phyloP scores from a whole-genome alignment of 2,329 filamentous ascomycete genomes.

The Apiospora koreana region DNA sequence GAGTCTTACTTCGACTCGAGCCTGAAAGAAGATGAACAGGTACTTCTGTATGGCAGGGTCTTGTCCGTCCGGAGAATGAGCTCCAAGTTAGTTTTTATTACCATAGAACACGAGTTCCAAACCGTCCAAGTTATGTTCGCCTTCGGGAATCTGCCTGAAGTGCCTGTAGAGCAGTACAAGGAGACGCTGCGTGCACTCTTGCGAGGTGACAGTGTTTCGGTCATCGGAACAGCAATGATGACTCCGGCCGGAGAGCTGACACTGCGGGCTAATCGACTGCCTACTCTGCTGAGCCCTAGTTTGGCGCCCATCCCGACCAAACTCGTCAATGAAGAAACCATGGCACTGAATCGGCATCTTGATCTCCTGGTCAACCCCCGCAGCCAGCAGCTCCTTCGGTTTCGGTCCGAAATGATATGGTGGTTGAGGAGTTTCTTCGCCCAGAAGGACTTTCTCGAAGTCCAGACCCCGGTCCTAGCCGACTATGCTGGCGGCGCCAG shows the following conservation, averaged over 20 bases:
- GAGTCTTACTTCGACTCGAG: conserved; percentile 19
- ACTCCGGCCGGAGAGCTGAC: conserved; percentile 77
- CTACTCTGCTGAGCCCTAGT: conserved; percentile 73
- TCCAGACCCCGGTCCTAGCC: conserved; percentile 86
- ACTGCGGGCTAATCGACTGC: conserved; percentile 67
- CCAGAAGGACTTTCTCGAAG: conserved; percentile 74
- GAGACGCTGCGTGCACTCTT: conserved; percentile 66
- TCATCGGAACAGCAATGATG: conserved; percentile 69
- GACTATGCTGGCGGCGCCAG: conserved; percentile 82
- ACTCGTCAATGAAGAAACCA: conserved; percentile 70
- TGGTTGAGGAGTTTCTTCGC: conserved; percentile 75
- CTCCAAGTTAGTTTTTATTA: conserved; percentile 81
- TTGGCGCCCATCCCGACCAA: conserved; percentile 76
- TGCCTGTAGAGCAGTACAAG: conserved; percentile 50
- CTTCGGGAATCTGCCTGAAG: conserved; percentile 49
- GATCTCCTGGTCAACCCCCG: conserved; percentile 78
- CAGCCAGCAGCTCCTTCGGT: conserved; percentile 67
- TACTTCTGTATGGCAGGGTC: conserved; percentile 33
- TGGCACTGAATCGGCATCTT: conserved; percentile 77
- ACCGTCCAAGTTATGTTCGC: conserved; percentile 78
- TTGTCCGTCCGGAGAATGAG: conserved; percentile 44
- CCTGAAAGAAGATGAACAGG: conserved; percentile 26
- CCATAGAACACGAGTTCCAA: conserved; percentile 72
- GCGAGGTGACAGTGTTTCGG: conserved; percentile 72
- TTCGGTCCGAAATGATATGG: conserved; percentile 74